These are phyloP conservation scores for Teratosphaeria epicoccoides DNA, from an alignment of 2,329 filamentous ascomycete species.

Conservation along the genomic window DNA sequence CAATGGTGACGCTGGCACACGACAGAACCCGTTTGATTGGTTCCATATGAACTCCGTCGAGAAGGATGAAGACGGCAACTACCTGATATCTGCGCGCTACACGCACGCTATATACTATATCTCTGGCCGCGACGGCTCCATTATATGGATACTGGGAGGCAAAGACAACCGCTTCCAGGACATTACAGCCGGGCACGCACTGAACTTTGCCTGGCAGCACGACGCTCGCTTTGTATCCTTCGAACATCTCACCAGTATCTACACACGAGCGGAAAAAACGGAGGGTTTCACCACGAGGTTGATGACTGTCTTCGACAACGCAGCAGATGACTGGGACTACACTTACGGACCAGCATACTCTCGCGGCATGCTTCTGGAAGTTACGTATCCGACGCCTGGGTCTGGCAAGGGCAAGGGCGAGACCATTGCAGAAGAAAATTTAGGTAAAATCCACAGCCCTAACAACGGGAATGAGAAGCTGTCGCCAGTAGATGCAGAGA, in stretches of 20 bases:
- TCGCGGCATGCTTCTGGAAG: slow-evolving; percentile 17
- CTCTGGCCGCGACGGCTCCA: slow-evolving; percentile 35
- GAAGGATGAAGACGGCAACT: slow-evolving; percentile 42
- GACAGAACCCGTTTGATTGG: slow-evolving; percentile 40
- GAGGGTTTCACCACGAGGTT: slow-evolving; percentile 10
- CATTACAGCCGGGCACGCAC: slow-evolving; percentile 15
- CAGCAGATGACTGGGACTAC: slow-evolving; percentile 26
- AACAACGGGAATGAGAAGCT: neutral
- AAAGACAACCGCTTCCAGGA: slow-evolving; percentile 21
- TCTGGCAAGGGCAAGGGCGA: neutral
- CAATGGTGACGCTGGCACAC: slow-evolving; percentile 23
- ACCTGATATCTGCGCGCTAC: slow-evolving; percentile 44
- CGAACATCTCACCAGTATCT: slow-evolving; percentile 6
- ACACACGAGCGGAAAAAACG: slow-evolving; percentile 5
- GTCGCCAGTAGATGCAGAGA: slow-evolving; percentile 6
- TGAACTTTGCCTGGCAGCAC: slow-evolving; percentile 40
- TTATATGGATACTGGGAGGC: slow-evolving; percentile 42
- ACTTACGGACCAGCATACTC: slow-evolving; percentile 13
- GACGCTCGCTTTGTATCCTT: slow-evolving; percentile 26
- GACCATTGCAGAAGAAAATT: neutral
- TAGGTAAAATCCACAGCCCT: neutral
- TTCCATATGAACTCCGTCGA: slow-evolving; percentile 49
- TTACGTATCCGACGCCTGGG: slow-evolving; percentile 13
- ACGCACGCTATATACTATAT: slow-evolving; percentile 39
- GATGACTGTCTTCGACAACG: slow-evolving; percentile 37